Evolutionary conservation across 2,329 filamentous ascomycete species (phyloP).

Genomic region (Verticillium albo-atrum): DNA sequence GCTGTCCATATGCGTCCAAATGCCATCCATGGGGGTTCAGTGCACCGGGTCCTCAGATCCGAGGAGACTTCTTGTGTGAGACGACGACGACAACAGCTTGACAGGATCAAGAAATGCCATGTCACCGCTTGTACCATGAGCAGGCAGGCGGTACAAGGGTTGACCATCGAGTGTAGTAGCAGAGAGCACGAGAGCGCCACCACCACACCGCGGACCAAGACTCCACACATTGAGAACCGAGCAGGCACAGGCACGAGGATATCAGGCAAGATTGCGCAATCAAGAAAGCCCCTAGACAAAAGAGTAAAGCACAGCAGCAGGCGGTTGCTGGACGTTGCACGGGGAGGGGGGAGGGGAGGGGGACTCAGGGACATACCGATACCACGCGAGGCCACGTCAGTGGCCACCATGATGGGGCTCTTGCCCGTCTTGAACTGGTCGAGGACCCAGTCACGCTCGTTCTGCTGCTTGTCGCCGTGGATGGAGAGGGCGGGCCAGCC

Average conservation of each 20-base stretch:
- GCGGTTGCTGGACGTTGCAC: conserved; percentile 55
- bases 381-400: conserved; percentile 99
- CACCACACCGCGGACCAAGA: conserved; percentile 77
- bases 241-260: conserved; percentile 77
- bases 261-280: conserved; percentile 91
- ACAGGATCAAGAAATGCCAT: conserved; percentile 74
- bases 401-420: conserved; percentile 99
- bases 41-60: conserved; percentile 52
- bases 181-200: conserved; percentile 35
- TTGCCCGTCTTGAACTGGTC: conserved; percentile 99
- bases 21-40: conserved; percentile 49
- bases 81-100: conserved; percentile 49
- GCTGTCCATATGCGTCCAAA: conserved; percentile 57
- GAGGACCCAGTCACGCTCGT: conserved; percentile 98
- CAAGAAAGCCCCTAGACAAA: conserved; percentile 81
- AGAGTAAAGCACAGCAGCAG: conserved; percentile 85
- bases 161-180: conserved; percentile 75
- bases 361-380: conserved; percentile 86
- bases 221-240: conserved; percentile 77
- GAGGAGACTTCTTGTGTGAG: conserved; percentile 53
- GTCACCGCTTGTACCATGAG: conserved; percentile 65
- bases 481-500: conserved; percentile 95
- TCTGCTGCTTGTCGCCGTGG: conserved; percentile 98
- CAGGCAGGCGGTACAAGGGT: conserved; percentile 60
- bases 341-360: conserved; percentile 38